Evolutionary conservation across 2,329 filamentous ascomycete genomes (phyloP), one percentile per base, ranked within the genome.

Genomic region (Aspergillus transmontanensis): DNA sequence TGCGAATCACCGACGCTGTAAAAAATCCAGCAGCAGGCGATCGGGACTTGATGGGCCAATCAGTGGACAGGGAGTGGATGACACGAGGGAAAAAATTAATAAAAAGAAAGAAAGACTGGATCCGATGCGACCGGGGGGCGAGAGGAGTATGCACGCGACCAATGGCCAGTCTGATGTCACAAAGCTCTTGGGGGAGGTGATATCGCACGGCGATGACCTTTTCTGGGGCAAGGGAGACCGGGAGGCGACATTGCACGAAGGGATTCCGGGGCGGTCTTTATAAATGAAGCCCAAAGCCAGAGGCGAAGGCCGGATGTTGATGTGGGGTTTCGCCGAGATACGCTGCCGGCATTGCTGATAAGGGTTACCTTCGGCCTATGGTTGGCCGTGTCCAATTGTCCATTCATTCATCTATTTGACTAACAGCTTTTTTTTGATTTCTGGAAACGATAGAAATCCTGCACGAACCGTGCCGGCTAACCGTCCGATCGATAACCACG

Each of bases 251-350:
- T 43, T 43, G 39, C 55, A 43, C 55, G 39, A 53, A 30, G 50
- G 39, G 30, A 39, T 41, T 51, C 46, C 32, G 32, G 43, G 50
- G 51, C 11, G 36, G 34, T 21, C 19, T 36, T 55, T 39, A 36
- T 51, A 51, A 51, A 32, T 55, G 34, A 53, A 50, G 57, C 43
- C 19, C 32, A 16, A 32, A 36, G 43, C n/a, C 45, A n/a, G 19
- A 58, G 45, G 59, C 61, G 64, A 61, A 62, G 59, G 58, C 58
- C 62, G 67, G 68, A 69, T 66, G 62, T 72, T 68, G n/a, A 39
- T 39, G 68, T 56, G 61, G 62, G 59, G 61, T 54, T 51, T 48
- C 58, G 57, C 28, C 45, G 50, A 68, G 64, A 62, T 63, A 64
- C 62, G 62, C 51, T 64, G 41, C 57, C 61, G 60, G 51, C 28